A percentile compares a stretch with the other conserved stretches of the same genome.
These are phyloP conservation scores for Macrophomina tecta DNA, from an alignment of 2,329 filamentous ascomycete species.

Conservation along the genomic window DNA sequence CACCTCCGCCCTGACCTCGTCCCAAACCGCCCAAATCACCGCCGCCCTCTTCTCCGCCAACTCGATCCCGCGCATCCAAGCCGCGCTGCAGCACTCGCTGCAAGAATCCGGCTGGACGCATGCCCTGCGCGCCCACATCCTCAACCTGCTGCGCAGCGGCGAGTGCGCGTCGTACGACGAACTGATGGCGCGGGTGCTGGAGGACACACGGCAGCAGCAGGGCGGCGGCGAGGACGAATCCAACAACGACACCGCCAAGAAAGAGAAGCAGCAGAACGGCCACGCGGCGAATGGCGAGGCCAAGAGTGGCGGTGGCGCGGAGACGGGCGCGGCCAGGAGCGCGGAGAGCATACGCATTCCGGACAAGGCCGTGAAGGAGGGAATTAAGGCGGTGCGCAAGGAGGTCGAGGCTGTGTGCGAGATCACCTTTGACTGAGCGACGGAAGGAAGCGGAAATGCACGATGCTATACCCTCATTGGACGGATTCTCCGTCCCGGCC, in stretches of 20 bases:
- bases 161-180: slow-evolving; percentile 64
- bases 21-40: slow-evolving; percentile 52
- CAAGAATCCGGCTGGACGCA: slow-evolving; percentile 66
- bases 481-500: no score
- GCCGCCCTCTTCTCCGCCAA: slow-evolving; percentile 54
- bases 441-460: neutral
- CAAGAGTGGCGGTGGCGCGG: slow-evolving; percentile 38
- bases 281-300: slow-evolving; percentile 30
- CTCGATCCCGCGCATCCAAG: slow-evolving; percentile 62
- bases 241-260: slow-evolving; percentile 29
- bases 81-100: slow-evolving; percentile 60
- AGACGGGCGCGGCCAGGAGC: slow-evolving; percentile 43
- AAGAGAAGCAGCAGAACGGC: slow-evolving; percentile 33
- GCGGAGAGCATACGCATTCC: slow-evolving; percentile 52
- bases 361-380: slow-evolving; percentile 55
- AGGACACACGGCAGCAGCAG: slow-evolving; percentile 46
- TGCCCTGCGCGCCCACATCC: slow-evolving; percentile 60
- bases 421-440: slow-evolving; percentile 35
- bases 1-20: slow-evolving; percentile 47
- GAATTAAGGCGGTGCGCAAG: slow-evolving; percentile 57
- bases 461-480: neutral
- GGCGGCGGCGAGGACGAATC: slow-evolving; percentile 35
- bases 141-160: slow-evolving; percentile 62
- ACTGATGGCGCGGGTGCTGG: slow-evolving; percentile 59
- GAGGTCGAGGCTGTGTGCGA: slow-evolving; percentile 59